Conservation (phyloP, 1,139 yeast genomes). For the Casaregolazyma suthepensis region DNA sequence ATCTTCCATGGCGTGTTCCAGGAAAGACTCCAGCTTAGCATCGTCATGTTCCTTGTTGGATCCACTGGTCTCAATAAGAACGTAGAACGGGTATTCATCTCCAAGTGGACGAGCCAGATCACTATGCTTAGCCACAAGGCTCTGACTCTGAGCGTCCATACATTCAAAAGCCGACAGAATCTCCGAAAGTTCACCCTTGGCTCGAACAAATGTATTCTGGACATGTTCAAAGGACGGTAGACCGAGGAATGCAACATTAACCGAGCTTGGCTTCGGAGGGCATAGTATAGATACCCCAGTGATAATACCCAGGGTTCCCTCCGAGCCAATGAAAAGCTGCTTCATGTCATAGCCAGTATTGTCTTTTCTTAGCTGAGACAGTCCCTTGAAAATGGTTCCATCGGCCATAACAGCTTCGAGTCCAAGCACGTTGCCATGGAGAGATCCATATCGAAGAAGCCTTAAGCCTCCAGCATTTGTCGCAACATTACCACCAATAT, state of each 20-base stretch:
- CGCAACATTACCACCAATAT: conserved; percentile 92
- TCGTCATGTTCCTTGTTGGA: conserved; percentile 65
- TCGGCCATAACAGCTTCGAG: conserved; percentile 87
- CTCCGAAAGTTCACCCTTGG: conserved; percentile 75
- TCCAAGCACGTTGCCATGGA: conserved; percentile 90
- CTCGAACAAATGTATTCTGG: conserved; percentile 71
- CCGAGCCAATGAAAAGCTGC: conserved; percentile 88
- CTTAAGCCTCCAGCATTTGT: conserved; percentile 96
- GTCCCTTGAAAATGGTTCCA: conserved; percentile 74
- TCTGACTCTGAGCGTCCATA: conserved; percentile 78
- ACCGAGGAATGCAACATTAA: conserved; percentile 86
- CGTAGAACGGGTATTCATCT: conserved; percentile 72
- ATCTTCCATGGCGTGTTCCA: conserved; percentile 78
- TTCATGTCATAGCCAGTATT: conserved; percentile 92
- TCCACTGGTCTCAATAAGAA: conserved; percentile 90
- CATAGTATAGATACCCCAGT: conserved; percentile 88
- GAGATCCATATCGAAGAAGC: conserved; percentile 79
- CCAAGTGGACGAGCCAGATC: conserved; percentile 68
- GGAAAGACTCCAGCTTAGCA: conserved; percentile 58
- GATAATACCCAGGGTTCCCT: conserved; percentile 84
- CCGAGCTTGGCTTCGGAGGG: conserved; percentile 85
- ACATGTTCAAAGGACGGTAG: conserved; percentile 76
- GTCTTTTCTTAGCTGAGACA: conserved; percentile 82
- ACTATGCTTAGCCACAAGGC: conserved; percentile 49
- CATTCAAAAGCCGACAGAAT: conserved; percentile 90